Evolutionary conservation across 495 filamentous ascomycete species (phyloP), one percentile per base, ranked within the genome.

Genomic region (Astrothelium macrocarpum): DNA sequence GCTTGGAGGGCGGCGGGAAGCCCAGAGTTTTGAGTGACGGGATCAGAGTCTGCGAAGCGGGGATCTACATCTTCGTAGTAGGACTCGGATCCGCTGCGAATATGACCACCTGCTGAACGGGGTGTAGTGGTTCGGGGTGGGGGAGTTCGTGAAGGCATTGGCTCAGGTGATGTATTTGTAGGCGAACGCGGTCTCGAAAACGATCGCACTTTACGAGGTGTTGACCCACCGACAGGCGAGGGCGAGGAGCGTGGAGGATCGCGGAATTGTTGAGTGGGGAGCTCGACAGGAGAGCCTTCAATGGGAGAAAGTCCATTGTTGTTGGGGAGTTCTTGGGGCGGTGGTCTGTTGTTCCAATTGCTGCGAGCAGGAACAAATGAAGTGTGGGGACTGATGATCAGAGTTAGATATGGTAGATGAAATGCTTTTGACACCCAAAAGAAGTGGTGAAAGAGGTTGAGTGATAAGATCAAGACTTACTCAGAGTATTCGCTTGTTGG

Each of bases 61-160:
- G 94, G 94, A 63, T 95, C 91, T 23, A 94, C 87, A 72, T 97
- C 94, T 81, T 98, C 94, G 71, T 93, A 96, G 75, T 97, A 97
- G 63, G 82, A 75, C 53, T 80, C 79, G 11, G 81, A 80, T 29
- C 71, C 74, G 20, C 71, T 71, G 59, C 82, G 73, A 56, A 29
- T 25, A 16, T 56, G 49, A 56, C 49, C 49, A 29, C 49, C 49
- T 26, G 49, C 49, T 9, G 49, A 56, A 56, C 49, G 49, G 12
- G 53, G 70, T 72, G 74, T 81, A 75, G 73, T 66, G 23, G 61
- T 70, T 59, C 59, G 28, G 45, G 72, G 36, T 49, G 56, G 66
- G 39, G 39, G 61, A 5, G 32, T 56, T 2, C 39, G 46, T 46
- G 64, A 14, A 32, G 56, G 32, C 46, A 59, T 28, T 31, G 32